phyloP scores from a whole-genome alignment of 116 monocot species.

The Phalaenopsis hybrid region DNA sequence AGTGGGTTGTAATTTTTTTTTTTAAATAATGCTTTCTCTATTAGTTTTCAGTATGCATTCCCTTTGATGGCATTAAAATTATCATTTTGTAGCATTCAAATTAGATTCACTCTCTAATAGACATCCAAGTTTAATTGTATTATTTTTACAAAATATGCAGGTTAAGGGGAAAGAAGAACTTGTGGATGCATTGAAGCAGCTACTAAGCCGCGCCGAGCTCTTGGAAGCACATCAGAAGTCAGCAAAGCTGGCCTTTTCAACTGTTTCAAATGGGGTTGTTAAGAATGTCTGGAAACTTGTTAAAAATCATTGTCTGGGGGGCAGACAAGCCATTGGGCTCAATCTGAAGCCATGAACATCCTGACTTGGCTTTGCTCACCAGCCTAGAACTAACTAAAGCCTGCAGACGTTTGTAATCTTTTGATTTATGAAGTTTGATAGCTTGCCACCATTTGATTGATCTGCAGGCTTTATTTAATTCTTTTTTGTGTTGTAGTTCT shows the following conservation, averaged over 20 bases:
- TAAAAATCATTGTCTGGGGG: background rate
- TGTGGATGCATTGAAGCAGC: slow-evolving; percentile 30
- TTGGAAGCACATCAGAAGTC: slow-evolving; percentile 35
- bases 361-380: slow-evolving; percentile 10
- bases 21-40: too few relatives aligned
- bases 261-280: slow-evolving; percentile 46
- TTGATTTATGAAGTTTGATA: too few relatives aligned
- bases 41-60: too few relatives aligned
- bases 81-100: too few relatives aligned
- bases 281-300: slow-evolving; percentile 43
- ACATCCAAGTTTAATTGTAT: background rate
- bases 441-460: too few relatives aligned
- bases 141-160: slow-evolving; percentile 16
- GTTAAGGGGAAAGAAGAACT: slow-evolving; percentile 55
- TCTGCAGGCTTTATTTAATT: too few relatives aligned
- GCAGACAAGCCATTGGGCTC: too few relatives aligned
- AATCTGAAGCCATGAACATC: too few relatives aligned
- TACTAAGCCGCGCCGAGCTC: slow-evolving; percentile 30
- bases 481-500: too few relatives aligned
- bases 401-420: too few relatives aligned
- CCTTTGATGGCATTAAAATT: too few relatives aligned
- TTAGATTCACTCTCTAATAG: background rate
- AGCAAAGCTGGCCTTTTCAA: slow-evolving; percentile 34
- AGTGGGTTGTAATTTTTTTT: background rate
- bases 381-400: too few relatives aligned